Evolutionary conservation across 2,329 filamentous ascomycete genomes (phyloP).

Genomic region (Juglanconis oblonga): DNA sequence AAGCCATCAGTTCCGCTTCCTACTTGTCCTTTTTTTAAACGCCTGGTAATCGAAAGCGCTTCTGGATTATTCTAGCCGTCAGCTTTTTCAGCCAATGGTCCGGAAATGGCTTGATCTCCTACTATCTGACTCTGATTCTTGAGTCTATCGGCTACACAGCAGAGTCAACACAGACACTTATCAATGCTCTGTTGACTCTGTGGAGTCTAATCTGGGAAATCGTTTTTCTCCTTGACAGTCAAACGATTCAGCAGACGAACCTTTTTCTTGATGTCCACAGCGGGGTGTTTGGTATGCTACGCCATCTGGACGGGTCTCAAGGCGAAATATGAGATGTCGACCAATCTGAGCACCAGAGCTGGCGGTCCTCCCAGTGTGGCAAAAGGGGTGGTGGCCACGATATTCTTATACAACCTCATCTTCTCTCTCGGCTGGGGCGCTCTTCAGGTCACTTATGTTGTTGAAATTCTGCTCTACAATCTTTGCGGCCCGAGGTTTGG

Average conservation of each 20-base stretch:
- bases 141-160: constrained; percentile 3
- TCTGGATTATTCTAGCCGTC: constrained; percentile 1
- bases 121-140: constrained; percentile 7
- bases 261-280: neutral
- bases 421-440: neutral
- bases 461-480: constrained; percentile 2
- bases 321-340: neutral
- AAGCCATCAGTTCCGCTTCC: neutral
- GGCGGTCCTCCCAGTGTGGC: neutral
- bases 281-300: neutral
- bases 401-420: constrained; percentile 3
- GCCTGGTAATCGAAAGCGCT: neutral
- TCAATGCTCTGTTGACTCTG: constrained; percentile 28
- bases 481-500: neutral
- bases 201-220: constrained; percentile 16
- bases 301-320: neutral
- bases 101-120: constrained; percentile 7
- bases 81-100: neutral
- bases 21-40: neutral
- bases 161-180: constrained; percentile 22
- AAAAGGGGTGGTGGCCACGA: neutral
- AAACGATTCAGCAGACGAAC: neutral
- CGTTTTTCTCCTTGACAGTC: neutral
- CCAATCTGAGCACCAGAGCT: neutral
- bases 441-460: neutral